Conservation (phyloP, 805 yeast species). For the Lipomyces japonicus region DNA sequence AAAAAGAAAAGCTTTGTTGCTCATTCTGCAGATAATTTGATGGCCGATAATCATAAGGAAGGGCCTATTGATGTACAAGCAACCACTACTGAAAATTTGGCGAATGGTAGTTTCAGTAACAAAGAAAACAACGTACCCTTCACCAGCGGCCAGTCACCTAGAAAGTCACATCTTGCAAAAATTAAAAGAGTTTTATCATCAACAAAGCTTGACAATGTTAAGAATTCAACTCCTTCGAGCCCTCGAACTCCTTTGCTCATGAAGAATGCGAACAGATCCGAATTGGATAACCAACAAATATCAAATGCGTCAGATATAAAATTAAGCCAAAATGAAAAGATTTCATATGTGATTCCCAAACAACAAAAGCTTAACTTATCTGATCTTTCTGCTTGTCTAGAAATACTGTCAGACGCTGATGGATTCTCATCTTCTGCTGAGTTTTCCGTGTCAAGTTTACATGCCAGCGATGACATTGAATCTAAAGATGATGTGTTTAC, state of each 20-base stretch:
- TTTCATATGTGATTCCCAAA: conserved; percentile 4
- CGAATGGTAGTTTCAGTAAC: too few species aligned
- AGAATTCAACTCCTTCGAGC: conserved; percentile 3
- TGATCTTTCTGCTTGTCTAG: conserved; percentile 17
- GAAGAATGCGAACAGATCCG: conserved; percentile 3
- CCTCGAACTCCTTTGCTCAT: conserved; percentile 10
- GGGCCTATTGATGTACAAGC: too few species aligned
- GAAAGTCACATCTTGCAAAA: conserved; percentile 5
- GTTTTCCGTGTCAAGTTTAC: too few species aligned
- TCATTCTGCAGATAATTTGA: too few species aligned
- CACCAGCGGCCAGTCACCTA: not conserved
- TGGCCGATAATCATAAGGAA: too few species aligned
- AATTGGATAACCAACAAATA: not conserved
- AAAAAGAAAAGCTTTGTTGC: not conserved
- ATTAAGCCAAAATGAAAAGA: not conserved
- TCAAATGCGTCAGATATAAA: not conserved
- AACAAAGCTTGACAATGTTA: conserved; percentile 7
- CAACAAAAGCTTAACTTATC: conserved; percentile 15
- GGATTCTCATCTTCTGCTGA: not conserved
- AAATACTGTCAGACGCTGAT: conserved; percentile 1
- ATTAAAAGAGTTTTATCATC: conserved; percentile 6
- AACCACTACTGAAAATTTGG: too few species aligned
- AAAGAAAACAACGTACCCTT: too few species aligned
- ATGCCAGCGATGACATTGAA: too few species aligned
- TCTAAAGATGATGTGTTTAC: too few species aligned